Percentiles rank a stretch among this genome's conserved stretches.
Evolutionary conservation across 2,329 filamentous ascomycete genomes (phyloP).

Genomic region (Fusarium kyushuense): DNA sequence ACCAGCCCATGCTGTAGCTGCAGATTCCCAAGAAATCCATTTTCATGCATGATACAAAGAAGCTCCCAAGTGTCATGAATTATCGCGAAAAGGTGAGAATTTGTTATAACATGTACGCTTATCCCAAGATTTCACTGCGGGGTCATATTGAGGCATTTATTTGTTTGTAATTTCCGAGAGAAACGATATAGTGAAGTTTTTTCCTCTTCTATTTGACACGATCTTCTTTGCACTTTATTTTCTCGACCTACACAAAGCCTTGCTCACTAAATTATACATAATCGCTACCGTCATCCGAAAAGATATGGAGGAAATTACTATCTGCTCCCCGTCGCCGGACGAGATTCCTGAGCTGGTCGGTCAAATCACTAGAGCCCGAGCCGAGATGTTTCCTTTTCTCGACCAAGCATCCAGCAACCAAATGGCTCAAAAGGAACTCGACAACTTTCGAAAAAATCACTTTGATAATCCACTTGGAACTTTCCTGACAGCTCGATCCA

Average conservation of each 20-base stretch:
- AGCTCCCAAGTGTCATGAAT: background rate
- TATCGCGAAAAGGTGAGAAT: background rate
- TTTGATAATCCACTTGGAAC: constrained; percentile 40
- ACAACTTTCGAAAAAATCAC: constrained; percentile 40
- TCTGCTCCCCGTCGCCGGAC: constrained; percentile 28
- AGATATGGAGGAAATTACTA: constrained; percentile 22
- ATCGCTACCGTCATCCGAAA: background rate
- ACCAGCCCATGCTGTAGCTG: background rate
- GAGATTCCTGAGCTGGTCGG: constrained; percentile 43
- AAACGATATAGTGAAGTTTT: background rate
- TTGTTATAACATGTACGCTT: background rate
- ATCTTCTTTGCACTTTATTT: background rate
- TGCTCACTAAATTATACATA: too few relatives aligned
- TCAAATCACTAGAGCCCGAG: constrained; percentile 44
- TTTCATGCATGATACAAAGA: background rate
- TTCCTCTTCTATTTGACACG: background rate
- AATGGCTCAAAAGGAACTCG: constrained; percentile 35
- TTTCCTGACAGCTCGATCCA: constrained; percentile 37
- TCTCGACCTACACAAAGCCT: background rate
- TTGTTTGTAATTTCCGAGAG: background rate
- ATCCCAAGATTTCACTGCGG: background rate
- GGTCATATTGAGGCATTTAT: constrained; percentile 1
- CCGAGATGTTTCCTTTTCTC: constrained; percentile 48
- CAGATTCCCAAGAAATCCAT: background rate
- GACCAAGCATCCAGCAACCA: constrained; percentile 32